phyloP scores from a whole-genome alignment of 2,329 filamentous ascomycete genomes.

The Colletotrichum sp. region DNA sequence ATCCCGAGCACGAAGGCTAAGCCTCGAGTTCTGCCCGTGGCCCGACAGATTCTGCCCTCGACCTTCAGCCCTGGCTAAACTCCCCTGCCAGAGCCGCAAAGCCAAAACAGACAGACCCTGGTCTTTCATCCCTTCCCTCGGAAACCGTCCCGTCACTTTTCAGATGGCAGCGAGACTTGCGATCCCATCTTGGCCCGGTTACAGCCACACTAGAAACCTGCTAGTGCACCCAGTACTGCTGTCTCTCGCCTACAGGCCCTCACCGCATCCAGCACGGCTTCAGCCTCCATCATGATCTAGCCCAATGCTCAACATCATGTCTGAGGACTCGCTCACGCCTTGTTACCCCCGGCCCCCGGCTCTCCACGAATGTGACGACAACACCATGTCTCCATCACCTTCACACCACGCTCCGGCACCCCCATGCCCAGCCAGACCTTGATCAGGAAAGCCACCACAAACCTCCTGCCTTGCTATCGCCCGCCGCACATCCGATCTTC shows the following conservation, averaged over 20 bases:
- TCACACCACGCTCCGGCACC: constrained; percentile 3
- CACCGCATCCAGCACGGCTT: not conserved
- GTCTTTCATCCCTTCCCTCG: constrained; percentile 1
- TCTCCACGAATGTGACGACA: not conserved
- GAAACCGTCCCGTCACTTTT: constrained; percentile 3
- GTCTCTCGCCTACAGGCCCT: not conserved
- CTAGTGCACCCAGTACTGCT: not conserved
- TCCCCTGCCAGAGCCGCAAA: constrained; percentile 20
- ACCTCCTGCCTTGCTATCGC: not conserved
- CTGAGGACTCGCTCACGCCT: not conserved
- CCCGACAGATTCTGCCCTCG: not conserved
- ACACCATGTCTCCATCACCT: not conserved
- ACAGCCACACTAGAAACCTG: not conserved
- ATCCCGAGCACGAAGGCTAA: not conserved
- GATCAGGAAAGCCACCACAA: not conserved
- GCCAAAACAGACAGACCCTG: constrained; percentile 11
- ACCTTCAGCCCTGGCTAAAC: constrained; percentile 10
- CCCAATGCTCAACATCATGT: not conserved
- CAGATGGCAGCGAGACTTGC: not conserved
- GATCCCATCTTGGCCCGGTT: not conserved
- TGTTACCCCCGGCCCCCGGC: not conserved
- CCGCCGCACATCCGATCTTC: constrained; percentile 2
- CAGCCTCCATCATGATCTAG: not conserved
- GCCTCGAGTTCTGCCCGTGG: not conserved
- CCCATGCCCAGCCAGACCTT: not conserved